phyloP scores from a whole-genome alignment of 1,284 basidiomycete species.

The Ganoderma meredithae region DNA sequence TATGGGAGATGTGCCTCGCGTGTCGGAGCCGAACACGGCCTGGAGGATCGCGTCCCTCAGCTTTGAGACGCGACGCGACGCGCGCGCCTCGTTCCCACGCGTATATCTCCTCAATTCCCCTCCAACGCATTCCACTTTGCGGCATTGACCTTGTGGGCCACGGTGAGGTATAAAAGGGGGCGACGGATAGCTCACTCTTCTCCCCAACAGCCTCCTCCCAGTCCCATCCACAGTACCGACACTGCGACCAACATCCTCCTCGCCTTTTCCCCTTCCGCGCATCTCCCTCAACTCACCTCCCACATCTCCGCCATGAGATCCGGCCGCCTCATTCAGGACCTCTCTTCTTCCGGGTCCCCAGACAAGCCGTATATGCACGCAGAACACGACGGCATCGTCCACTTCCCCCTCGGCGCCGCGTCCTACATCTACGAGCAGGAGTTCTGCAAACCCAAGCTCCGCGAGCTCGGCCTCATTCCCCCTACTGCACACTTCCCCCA shows the following conservation, averaged over 20 bases:
- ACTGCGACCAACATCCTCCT: background rate
- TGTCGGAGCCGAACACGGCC: background rate
- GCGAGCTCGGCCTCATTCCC: slow-evolving; percentile 24
- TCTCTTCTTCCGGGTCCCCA: slow-evolving; percentile 7
- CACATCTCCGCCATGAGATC: background rate
- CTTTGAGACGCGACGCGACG: background rate
- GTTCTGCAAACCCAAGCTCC: slow-evolving; percentile 21
- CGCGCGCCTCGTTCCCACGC: background rate
- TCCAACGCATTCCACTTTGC: background rate
- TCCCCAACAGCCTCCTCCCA: background rate
- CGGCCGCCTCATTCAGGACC: background rate
- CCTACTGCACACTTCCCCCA: background rate
- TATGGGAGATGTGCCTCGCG: background rate
- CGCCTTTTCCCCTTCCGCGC: background rate
- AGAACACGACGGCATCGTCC: slow-evolving; percentile 29
- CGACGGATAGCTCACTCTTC: background rate
- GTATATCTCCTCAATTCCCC: background rate
- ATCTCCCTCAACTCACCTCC: background rate
- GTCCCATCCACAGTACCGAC: background rate
- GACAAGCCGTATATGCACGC: slow-evolving; percentile 1
- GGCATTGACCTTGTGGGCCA: background rate
- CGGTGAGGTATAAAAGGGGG: background rate
- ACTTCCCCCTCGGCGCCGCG: slow-evolving; percentile 28
- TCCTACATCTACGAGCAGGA: slow-evolving; percentile 28
- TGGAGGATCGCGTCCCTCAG: background rate